Conservation (phyloP, 306 rosid species). For the Fagus sylvatica region DNA sequence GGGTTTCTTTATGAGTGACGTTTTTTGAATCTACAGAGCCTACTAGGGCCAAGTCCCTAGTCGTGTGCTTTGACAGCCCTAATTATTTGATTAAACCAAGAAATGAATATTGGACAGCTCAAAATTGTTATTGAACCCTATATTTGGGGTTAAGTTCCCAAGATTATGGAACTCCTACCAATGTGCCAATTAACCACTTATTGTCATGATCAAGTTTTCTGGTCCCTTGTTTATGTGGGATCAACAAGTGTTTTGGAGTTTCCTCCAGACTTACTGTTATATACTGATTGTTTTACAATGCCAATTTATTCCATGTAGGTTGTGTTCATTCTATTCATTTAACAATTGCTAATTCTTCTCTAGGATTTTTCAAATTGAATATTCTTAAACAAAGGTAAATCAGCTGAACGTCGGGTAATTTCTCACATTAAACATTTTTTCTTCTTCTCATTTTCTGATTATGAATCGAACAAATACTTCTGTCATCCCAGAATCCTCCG, state of each 20-base stretch:
- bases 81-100: not conserved
- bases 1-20: not conserved
- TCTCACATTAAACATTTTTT: too few relatives aligned
- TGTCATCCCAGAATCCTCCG: not conserved
- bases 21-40: too few relatives aligned
- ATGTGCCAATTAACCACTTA: not conserved
- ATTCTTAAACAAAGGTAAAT: not conserved
- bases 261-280: not conserved
- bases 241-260: not conserved
- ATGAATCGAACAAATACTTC: not conserved
- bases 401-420: too few relatives aligned
- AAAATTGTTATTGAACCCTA: not conserved
- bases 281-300: not conserved
- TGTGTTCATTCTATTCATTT: conserved; percentile 2
- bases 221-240: not conserved
- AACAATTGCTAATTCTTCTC: conserved; percentile 3
- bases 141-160: not conserved
- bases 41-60: not conserved
- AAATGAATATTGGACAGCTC: not conserved
- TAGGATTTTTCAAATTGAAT: conserved; percentile 18
- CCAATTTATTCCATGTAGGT: not conserved
- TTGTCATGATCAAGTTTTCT: not conserved
- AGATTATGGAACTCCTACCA: conserved; percentile 1
- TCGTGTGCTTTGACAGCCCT: not conserved
- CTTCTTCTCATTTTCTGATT: not conserved